phyloP scores from a whole-genome alignment of 2,329 filamentous ascomycete species.

The Orbilia blumenaviensis region DNA sequence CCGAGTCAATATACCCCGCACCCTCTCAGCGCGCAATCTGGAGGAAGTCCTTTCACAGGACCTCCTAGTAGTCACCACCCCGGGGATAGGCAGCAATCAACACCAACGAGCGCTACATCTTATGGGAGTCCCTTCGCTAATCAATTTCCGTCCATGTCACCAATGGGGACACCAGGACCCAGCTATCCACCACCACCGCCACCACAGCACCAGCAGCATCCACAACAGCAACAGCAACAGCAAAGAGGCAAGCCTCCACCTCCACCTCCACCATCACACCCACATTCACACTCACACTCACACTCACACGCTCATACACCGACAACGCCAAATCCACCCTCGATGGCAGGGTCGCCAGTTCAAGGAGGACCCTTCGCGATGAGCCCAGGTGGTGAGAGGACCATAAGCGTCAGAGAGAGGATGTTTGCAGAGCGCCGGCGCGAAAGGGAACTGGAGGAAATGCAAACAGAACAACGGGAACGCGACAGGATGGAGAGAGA shows the following conservation, averaged over 20 bases:
- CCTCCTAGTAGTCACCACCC: slow-evolving; percentile 32
- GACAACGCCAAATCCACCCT: slow-evolving; percentile 26
- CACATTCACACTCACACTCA: slow-evolving; percentile 29
- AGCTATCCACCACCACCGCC: slow-evolving; percentile 19
- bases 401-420: slow-evolving; percentile 42
- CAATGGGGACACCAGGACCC: slow-evolving; percentile 42
- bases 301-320: slow-evolving; percentile 44
- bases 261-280: slow-evolving; percentile 26
- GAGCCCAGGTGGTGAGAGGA: slow-evolving; percentile 30
- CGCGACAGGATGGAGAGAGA: slow-evolving; percentile 38
- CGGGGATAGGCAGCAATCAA: slow-evolving; percentile 18
- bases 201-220: slow-evolving; percentile 18
- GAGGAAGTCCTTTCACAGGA: slow-evolving; percentile 38
- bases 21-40: slow-evolving; percentile 45
- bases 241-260: slow-evolving; percentile 29
- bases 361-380: slow-evolving; percentile 42
- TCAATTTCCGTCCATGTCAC: slow-evolving; percentile 37
- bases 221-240: slow-evolving; percentile 33
- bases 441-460: slow-evolving; percentile 43
- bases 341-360: slow-evolving; percentile 32
- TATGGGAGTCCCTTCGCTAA: slow-evolving; percentile 40
- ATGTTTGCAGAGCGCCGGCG: slow-evolving; percentile 48
- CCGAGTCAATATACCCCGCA: slow-evolving; percentile 45
- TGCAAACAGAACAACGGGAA: slow-evolving; percentile 48
- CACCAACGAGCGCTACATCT: slow-evolving; percentile 50